Conservation (phyloP, 768 basidiomycete species). For the Leccinellum rugosiceps region DNA sequence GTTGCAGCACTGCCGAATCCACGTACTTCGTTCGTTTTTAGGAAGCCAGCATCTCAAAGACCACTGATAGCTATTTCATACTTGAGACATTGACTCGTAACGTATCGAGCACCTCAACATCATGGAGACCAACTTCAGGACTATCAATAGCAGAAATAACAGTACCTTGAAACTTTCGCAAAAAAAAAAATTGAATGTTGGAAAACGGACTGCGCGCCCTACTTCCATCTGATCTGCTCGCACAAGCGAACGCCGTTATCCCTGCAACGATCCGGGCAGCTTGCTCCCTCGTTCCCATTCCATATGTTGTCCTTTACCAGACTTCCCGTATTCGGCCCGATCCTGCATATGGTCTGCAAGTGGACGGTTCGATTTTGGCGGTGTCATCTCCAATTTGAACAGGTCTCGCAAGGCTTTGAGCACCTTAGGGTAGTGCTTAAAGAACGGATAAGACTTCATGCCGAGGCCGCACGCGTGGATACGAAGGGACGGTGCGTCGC, state of each 20-base stretch:
- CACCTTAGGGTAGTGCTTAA: background rate
- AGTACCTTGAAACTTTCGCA: no score
- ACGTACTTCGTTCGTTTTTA: no score
- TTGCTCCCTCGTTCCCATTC: background rate
- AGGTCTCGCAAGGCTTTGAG: background rate
- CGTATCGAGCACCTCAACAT: no score
- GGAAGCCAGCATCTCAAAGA: no score
- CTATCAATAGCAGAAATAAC: no score
- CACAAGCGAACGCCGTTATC: background rate
- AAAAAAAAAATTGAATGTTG: no score
- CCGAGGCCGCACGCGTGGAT: background rate
- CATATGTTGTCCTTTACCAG: background rate
- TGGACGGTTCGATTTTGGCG: background rate
- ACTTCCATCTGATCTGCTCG: background rate
- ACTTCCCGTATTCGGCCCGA: background rate
- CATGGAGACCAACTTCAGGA: no score
- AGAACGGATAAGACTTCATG: background rate
- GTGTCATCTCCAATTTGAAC: background rate
- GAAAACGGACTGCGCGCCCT: no score
- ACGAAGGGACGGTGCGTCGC: background rate
- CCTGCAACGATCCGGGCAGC: background rate
- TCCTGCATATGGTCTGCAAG: background rate
- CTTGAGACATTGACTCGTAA: no score
- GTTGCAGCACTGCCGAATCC: no score
- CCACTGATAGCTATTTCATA: no score